These are phyloP conservation scores for Coniochaeta sp. DNA, from an alignment of 2,329 filamentous ascomycete species.

Conservation along the genomic window DNA sequence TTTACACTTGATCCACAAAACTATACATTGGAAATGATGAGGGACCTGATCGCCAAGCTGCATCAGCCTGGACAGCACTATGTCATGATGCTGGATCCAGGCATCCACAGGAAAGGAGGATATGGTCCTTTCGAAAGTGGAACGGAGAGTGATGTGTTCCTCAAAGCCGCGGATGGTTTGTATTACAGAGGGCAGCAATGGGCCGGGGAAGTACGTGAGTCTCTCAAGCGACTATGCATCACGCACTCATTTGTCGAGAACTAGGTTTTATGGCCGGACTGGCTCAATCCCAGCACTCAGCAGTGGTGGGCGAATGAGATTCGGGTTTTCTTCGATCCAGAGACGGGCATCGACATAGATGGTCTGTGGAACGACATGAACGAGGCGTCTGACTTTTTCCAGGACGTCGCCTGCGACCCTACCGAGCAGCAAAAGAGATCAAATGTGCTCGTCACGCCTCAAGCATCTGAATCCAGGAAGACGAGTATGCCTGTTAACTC, in stretches of 20 bases:
- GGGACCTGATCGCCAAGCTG: conserved; percentile 58
- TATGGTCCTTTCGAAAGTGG: conserved; percentile 32
- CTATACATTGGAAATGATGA: conserved; percentile 54
- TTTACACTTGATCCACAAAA: conserved; percentile 58
- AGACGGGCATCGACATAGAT: conserved; percentile 64
- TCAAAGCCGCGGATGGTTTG: conserved; percentile 46
- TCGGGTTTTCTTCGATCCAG: conserved; percentile 51
- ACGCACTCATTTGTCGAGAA: not conserved
- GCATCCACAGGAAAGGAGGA: conserved; percentile 37
- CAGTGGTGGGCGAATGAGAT: conserved; percentile 66
- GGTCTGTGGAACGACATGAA: conserved; percentile 72
- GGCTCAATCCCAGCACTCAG: conserved; percentile 59
- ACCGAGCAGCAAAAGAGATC: not conserved
- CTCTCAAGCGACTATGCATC: not conserved
- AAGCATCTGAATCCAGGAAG: not conserved
- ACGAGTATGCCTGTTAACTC: not conserved
- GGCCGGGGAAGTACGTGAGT: conserved; percentile 45
- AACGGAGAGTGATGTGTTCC: conserved; percentile 31
- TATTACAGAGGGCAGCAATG: conserved; percentile 61
- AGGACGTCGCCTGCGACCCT: conserved; percentile 49
- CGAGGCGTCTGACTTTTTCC: conserved; percentile 29
- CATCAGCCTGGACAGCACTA: conserved; percentile 61
- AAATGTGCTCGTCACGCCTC: not conserved
- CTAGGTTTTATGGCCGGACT: conserved; percentile 64
- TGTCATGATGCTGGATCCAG: conserved; percentile 71